Percentiles rank a stretch among this genome's conserved stretches.
phyloP scores from a whole-genome alignment of 805 yeast genomes.

The Yueomyces sp. region DNA sequence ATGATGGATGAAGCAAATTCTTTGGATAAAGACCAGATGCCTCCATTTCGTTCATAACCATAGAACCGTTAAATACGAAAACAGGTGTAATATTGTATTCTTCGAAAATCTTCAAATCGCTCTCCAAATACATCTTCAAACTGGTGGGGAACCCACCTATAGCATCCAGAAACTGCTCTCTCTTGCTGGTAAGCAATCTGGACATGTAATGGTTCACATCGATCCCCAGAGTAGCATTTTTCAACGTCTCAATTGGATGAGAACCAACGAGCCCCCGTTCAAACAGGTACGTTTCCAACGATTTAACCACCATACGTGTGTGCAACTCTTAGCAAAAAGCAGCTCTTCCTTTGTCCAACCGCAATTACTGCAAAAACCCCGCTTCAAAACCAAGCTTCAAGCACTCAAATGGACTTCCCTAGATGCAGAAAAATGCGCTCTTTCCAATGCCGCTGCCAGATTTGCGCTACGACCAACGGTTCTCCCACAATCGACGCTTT shows the following conservation, averaged over 20 bases:
- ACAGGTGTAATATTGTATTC: slow-evolving; percentile 60
- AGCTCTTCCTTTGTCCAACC: neutral
- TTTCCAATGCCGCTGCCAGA: too few relatives aligned
- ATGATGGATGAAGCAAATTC: neutral
- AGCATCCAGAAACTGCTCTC: slow-evolving; percentile 60
- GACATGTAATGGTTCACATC: slow-evolving; percentile 73
- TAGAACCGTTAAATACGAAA: slow-evolving; percentile 64
- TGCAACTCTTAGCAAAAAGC: neutral
- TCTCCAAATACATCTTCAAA: slow-evolving; percentile 38
- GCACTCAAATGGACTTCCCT: too few relatives aligned
- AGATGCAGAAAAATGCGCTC: too few relatives aligned
- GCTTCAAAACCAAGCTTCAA: neutral
- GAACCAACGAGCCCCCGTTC: slow-evolving; percentile 53
- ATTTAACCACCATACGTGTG: slow-evolving; percentile 29
- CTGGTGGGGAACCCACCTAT: slow-evolving; percentile 71
- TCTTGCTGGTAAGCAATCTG: slow-evolving; percentile 43
- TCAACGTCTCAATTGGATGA: slow-evolving; percentile 49
- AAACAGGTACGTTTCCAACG: slow-evolving; percentile 54
- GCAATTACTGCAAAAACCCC: too few relatives aligned
- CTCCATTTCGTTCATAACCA: slow-evolving; percentile 25
- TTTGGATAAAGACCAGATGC: slow-evolving; percentile 7
- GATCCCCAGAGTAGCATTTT: slow-evolving; percentile 61
- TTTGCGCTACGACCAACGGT: too few relatives aligned
- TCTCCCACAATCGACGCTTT: too few relatives aligned
- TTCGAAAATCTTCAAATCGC: slow-evolving; percentile 49